phyloP scores from a whole-genome alignment of 2,329 filamentous ascomycete species.

The Nannizzia gypsea region DNA sequence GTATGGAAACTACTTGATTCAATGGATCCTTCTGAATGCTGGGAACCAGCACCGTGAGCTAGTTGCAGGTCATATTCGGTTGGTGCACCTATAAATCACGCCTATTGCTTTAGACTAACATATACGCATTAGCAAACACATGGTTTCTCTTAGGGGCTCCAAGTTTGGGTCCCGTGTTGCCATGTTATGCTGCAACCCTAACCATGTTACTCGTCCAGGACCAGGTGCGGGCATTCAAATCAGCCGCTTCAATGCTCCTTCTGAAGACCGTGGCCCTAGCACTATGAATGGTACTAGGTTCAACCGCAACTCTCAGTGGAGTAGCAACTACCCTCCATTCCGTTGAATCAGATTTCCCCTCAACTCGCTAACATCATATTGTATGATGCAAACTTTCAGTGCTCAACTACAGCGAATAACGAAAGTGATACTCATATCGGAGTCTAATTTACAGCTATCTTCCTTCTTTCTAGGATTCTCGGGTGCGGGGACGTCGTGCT shows the following conservation, averaged over 20 bases:
- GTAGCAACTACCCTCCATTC: constrained; percentile 26
- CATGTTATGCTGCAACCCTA: constrained; percentile 97
- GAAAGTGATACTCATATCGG: constrained; percentile 11
- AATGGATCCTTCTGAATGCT: constrained; percentile 89
- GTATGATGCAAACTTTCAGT: neutral
- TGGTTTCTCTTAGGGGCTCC: constrained; percentile 95
- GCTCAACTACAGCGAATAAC: neutral
- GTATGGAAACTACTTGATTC: constrained; percentile 96
- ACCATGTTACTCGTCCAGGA: constrained; percentile 75
- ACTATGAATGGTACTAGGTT: constrained; percentile 30
- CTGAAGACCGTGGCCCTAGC: constrained; percentile 24
- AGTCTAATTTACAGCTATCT: constrained; percentile 17
- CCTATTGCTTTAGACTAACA: constrained; percentile 10
- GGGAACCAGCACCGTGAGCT: constrained; percentile 80
- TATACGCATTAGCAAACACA: constrained; percentile 58
- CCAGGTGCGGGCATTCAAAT: constrained; percentile 62
- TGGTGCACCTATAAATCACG: constrained; percentile 8
- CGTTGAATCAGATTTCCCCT: constrained; percentile 19
- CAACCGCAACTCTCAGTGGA: constrained; percentile 26
- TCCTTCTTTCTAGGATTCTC: constrained; percentile 18
- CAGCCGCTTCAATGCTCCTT: constrained; percentile 43
- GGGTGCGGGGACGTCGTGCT: constrained; percentile 16
- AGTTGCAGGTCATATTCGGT: constrained; percentile 81
- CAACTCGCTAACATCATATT: neutral
- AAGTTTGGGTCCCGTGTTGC: constrained; percentile 97